These are phyloP conservation scores for Salicornia ramosissima DNA, from an alignment of 148 eudicot genomes.

Conservation along the genomic window DNA sequence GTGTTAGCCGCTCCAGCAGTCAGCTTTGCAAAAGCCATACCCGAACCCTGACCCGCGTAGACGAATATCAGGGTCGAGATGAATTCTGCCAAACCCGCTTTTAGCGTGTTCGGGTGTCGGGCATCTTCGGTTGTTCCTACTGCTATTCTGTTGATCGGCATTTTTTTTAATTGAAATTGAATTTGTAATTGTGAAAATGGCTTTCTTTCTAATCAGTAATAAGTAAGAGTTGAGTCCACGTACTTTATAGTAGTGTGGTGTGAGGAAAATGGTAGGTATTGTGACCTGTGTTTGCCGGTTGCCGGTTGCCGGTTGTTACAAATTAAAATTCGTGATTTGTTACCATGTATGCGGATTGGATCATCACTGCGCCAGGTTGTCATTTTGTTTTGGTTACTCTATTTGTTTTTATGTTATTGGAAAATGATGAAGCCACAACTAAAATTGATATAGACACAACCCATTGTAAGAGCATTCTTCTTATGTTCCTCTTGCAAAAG, in stretches of 20 bases:
- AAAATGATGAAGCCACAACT: neutral
- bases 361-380: conserved; percentile 24
- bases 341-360: neutral
- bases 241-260: conserved; percentile 10
- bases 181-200: neutral
- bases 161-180: neutral
- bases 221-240: conserved; percentile 15
- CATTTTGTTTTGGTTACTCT: neutral
- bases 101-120: conserved; percentile 32
- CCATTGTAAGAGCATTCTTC: too few species aligned
- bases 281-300: conserved; percentile 21
- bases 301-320: conserved; percentile 10
- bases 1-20: conserved; percentile 36
- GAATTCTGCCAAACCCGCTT: conserved; percentile 43
- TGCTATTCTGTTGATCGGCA: conserved; percentile 35
- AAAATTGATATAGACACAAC: too few species aligned
- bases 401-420: neutral
- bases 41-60: conserved; percentile 51
- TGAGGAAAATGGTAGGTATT: neutral
- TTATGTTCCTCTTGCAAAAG: too few species aligned
- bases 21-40: conserved; percentile 45
- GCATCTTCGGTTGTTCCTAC: conserved; percentile 32
- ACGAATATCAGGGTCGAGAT: conserved; percentile 43
- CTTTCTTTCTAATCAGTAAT: conserved; percentile 16
- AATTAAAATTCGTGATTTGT: neutral